Conservation (phyloP, 192 early-diverging fungal species). For the Borealophlyctis nickersoniae region DNA sequence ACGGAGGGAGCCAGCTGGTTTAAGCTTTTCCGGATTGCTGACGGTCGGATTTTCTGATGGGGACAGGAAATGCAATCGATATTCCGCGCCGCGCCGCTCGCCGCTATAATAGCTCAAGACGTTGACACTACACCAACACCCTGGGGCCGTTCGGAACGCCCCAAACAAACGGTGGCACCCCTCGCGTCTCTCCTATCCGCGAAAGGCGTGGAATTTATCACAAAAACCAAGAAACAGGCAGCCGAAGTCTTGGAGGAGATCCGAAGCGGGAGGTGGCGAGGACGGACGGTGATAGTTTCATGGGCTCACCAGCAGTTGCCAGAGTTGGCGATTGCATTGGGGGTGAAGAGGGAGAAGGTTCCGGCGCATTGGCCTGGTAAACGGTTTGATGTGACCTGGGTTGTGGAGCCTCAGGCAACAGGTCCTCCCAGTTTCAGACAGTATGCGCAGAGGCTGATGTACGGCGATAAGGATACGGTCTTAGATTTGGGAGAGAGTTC, state of each 20-base stretch:
- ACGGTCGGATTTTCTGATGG: too few relatives aligned
- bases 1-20: background rate
- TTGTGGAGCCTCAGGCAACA: slow-evolving; percentile 14
- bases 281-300: slow-evolving; percentile 37
- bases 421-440: slow-evolving; percentile 16
- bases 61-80: background rate
- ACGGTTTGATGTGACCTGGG: slow-evolving; percentile 54
- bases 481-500: slow-evolving; percentile 9
- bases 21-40: background rate
- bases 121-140: slow-evolving; percentile 26
- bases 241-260: slow-evolving; percentile 13
- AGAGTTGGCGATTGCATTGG: slow-evolving; percentile 32
- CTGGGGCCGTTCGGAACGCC: slow-evolving; percentile 35
- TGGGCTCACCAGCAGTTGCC: slow-evolving; percentile 53
- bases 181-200: slow-evolving; percentile 4
- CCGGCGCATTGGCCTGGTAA: slow-evolving; percentile 46
- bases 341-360: slow-evolving; percentile 23
- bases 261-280: slow-evolving; percentile 13
- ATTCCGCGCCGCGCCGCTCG: background rate
- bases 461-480: slow-evolving; percentile 33
- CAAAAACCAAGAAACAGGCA: slow-evolving; percentile 33
- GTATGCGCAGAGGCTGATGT: slow-evolving; percentile 36
- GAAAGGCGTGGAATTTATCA: slow-evolving; percentile 8
- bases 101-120: slow-evolving; percentile 40
- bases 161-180: slow-evolving; percentile 39